Evolutionary conservation across 208 protist genomes (phyloP).

Genomic region (Acanthamoeba royreba): DNA sequence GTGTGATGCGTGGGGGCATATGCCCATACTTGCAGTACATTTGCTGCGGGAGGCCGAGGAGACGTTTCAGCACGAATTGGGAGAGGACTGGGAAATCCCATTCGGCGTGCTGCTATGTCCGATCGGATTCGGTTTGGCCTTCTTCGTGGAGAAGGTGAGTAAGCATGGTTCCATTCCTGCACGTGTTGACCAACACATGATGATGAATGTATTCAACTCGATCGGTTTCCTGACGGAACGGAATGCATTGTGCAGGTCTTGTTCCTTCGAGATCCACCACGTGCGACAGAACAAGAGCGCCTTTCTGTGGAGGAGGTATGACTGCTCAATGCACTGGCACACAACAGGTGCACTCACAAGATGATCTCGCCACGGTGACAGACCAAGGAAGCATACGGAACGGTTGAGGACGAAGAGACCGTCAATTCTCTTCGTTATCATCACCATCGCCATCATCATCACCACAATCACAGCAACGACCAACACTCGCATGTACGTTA

Average conservation of each 20-base stretch:
- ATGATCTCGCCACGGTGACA: not conserved
- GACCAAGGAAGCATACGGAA: not conserved
- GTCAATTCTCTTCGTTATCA: not conserved
- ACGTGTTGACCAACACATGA: too few species aligned
- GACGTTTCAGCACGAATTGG: slow-evolving; percentile 8
- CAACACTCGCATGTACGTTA: not conserved
- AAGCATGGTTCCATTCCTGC: too few species aligned
- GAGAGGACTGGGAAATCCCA: not conserved
- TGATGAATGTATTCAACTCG: not conserved
- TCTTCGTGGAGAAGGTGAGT: slow-evolving; percentile 43
- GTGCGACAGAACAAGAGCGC: not conserved
- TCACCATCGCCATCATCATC: not conserved
- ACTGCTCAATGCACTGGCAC: not conserved
- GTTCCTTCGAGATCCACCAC: not conserved
- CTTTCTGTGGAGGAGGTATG: not conserved
- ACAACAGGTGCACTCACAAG: not conserved
- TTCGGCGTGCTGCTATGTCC: slow-evolving; percentile 3
- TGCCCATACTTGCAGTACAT: slow-evolving; percentile 27
- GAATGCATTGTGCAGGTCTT: too few species aligned
- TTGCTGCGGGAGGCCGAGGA: slow-evolving; percentile 41
- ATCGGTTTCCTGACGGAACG: too few species aligned
- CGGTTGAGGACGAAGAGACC: not conserved
- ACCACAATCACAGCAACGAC: not conserved
- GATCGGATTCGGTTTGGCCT: slow-evolving; percentile 13
- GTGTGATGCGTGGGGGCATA: too few species aligned